phyloP scores from a whole-genome alignment of 148 eudicot species.

The Hydrangea macrophylla region DNA sequence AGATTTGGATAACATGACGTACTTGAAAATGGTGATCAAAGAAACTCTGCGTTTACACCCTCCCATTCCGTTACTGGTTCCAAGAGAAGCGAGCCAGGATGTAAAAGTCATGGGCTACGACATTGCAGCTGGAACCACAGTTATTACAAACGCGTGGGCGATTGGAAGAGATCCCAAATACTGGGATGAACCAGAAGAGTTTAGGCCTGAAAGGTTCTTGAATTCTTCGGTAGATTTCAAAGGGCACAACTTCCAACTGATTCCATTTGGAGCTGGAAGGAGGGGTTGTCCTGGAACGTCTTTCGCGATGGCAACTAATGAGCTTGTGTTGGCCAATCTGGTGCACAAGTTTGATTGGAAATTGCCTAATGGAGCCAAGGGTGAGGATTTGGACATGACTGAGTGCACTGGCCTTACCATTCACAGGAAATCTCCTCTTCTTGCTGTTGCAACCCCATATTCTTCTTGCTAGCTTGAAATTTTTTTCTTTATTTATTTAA shows the following conservation, averaged over 20 bases:
- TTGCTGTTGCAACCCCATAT: too few relatives aligned
- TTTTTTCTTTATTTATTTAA: too few relatives aligned
- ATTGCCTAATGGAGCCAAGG: not conserved
- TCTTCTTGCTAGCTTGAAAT: too few relatives aligned
- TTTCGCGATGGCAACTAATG: too few relatives aligned
- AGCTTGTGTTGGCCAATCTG: not conserved
- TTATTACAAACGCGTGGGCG: not conserved
- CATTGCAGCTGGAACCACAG: not conserved
- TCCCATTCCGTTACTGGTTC: not conserved
- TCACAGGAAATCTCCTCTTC: too few relatives aligned
- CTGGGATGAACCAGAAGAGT: constrained; percentile 9
- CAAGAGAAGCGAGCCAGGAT: not conserved
- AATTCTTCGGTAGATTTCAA: constrained; percentile 1
- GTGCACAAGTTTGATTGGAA: not conserved
- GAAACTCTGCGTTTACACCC: constrained; percentile 8
- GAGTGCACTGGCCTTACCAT: not conserved
- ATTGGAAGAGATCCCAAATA: constrained; percentile 1
- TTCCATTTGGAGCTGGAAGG: too few relatives aligned
- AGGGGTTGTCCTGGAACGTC: too few relatives aligned
- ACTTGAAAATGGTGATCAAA: constrained; percentile 7
- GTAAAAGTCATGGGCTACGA: constrained; percentile 9
- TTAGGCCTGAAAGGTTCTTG: constrained; percentile 9
- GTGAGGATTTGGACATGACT: not conserved
- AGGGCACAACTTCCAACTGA: too few relatives aligned
- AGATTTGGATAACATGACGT: not conserved